A percentile compares a stretch with the other conserved stretches of the same genome.
Evolutionary conservation across 2,329 filamentous ascomycete species (phyloP).

Genomic region (Chrysoporthe deuterocubensis): DNA sequence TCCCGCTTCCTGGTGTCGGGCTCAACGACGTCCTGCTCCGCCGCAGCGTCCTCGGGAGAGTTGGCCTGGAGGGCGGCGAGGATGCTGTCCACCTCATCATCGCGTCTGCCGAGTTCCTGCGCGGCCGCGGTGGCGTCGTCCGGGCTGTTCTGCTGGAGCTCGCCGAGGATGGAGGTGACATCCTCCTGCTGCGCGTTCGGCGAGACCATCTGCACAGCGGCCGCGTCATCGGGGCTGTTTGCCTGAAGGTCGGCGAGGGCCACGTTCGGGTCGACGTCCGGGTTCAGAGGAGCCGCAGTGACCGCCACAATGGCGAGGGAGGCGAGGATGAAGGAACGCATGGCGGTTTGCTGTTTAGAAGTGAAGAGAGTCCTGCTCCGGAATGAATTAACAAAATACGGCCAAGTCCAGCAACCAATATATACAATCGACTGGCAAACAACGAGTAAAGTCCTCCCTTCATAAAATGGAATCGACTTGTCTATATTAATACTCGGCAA

Average conservation of each 20-base stretch:
- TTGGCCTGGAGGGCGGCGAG: slow-evolving; percentile 16
- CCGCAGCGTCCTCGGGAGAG: slow-evolving; percentile 4
- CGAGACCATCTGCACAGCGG: slow-evolving; percentile 21
- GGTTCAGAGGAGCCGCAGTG: slow-evolving; percentile 20
- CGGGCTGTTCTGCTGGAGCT: slow-evolving; percentile 20
- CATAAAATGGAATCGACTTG: not conserved
- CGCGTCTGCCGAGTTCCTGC: slow-evolving; percentile 13
- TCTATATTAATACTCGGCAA: not conserved
- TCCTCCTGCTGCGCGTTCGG: slow-evolving; percentile 16
- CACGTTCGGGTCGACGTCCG: slow-evolving; percentile 11
- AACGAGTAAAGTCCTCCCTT: too few relatives aligned
- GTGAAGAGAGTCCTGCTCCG: not conserved
- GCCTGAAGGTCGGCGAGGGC: slow-evolving; percentile 14
- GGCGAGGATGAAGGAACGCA: slow-evolving; percentile 23
- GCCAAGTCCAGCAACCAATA: slow-evolving; percentile 2
- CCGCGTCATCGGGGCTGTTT: slow-evolving; percentile 18
- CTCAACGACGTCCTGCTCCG: slow-evolving; percentile 7
- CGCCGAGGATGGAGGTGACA: slow-evolving; percentile 2
- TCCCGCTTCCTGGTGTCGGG: slow-evolving; percentile 14
- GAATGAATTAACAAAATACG: not conserved
- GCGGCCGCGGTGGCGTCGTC: slow-evolving; percentile 12
- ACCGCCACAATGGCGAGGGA: slow-evolving; percentile 18
- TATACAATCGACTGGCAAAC: slow-evolving; percentile 7
- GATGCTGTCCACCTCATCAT: slow-evolving; percentile 10
- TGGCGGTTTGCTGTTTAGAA: not conserved